Evolutionary conservation across 2,329 filamentous ascomycete genomes (phyloP).

Genomic region (Fusarium sp.): DNA sequence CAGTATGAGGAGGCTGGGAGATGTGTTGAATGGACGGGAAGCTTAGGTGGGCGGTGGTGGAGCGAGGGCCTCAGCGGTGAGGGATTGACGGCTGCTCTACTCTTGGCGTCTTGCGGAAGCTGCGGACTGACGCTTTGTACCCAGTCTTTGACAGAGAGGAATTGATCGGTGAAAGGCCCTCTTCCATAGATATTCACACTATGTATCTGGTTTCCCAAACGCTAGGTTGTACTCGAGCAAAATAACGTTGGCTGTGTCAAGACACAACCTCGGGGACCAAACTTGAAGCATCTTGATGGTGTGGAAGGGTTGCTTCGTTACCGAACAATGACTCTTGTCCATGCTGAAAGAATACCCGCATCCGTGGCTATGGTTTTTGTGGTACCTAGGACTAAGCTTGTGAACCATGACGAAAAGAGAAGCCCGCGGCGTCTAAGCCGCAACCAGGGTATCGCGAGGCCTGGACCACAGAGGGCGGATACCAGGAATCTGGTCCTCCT

Average conservation of each 20-base stretch:
- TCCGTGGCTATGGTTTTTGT: slow-evolving; percentile 24
- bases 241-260: slow-evolving; percentile 2
- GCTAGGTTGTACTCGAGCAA: slow-evolving; percentile 6
- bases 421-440: slow-evolving; percentile 5
- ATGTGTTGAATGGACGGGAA: not conserved
- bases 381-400: slow-evolving; percentile 1
- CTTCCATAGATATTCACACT: not conserved
- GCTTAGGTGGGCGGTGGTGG: slow-evolving; percentile 21
- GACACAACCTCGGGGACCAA: slow-evolving; percentile 11
- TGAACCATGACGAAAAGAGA: slow-evolving; percentile 8
- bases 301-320: not conserved
- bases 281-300: not conserved
- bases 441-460: slow-evolving; percentile 17
- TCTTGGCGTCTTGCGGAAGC: slow-evolving; percentile 32
- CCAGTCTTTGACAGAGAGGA: not conserved
- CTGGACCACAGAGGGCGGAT: slow-evolving; percentile 17
- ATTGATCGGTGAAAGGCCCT: not conserved
- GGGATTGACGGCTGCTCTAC: slow-evolving; percentile 17
- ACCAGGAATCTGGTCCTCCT: slow-evolving; percentile 46
- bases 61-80: slow-evolving; percentile 33
- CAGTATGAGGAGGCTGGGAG: slow-evolving; percentile 16
- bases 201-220: not conserved
- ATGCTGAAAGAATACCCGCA: slow-evolving; percentile 2
- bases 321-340: slow-evolving; percentile 2
- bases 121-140: slow-evolving; percentile 11